Evolutionary conservation across 257 asterid genomes (phyloP), one percentile per base, ranked within the genome.

Genomic region (Ophiorrhiza pumila): DNA sequence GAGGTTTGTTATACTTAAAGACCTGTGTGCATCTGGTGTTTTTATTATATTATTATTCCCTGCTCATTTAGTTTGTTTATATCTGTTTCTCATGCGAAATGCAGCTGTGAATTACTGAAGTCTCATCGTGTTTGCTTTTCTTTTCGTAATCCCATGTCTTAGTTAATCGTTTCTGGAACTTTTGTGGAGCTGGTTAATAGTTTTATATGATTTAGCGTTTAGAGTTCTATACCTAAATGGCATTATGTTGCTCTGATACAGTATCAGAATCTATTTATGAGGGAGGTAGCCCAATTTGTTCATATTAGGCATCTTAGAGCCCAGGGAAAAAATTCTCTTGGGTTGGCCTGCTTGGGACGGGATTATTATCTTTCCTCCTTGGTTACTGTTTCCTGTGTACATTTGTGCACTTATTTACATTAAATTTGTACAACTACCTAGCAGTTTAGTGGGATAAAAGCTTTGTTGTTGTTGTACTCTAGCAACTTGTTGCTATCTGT

Each of bases 1-100:
- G 41, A 74, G 79, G 97, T 88, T 78, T 62, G 91, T 73, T 75
- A 65, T 72, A 41, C 72, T 39, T 41, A 27, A 55, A 71, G 39
- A 37, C 47, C 42, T 31, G 18, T 53, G 34, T 22, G 50, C 45
- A 50, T 71, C 34, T 31, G 3, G 42, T 69, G 65, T 67, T 61
- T 65, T 8, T 32, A 53, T 71, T 25, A n/a, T 42, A 62, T 58
- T 37, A 37, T n/a, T n/a, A 14, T 15, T 4, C 23, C 31, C 29
- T 39, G n/a, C 11, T 55, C 46, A 61, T 18, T 59, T 15, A 13
- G 41, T 69, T 11, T 53, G 32, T 35, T 52, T 37, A 34, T 14
- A 34, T 37, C n/a, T n/a, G 62, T 74, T 27, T 52, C 34, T 41
- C 34, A 41, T 18, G 65, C 37, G 62, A 65, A 42, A 59, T 65